Conservation (phyloP, 2,329 filamentous ascomycete genomes). For the Penicillium sp. region DNA sequence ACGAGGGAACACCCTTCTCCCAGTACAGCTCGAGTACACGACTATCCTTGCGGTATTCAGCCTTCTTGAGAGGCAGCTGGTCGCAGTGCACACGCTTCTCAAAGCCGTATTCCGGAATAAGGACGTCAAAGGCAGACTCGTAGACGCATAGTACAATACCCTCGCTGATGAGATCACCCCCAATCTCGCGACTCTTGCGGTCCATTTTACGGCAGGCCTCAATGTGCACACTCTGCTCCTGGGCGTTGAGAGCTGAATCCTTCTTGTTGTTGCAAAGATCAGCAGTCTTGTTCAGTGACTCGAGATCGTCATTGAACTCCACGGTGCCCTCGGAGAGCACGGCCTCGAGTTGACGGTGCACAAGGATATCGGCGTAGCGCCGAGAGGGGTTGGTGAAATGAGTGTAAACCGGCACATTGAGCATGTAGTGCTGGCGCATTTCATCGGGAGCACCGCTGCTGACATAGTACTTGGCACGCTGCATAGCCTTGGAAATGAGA, state of each 20-base stretch:
- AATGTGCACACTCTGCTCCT: conserved; percentile 98
- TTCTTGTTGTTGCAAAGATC: conserved; percentile 99
- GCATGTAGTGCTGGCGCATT: conserved; percentile 80
- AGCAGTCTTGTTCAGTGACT: conserved; percentile 83
- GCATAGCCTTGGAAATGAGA: conserved; percentile 89
- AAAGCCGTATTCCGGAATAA: conserved; percentile 97
- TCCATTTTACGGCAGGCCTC: conserved; percentile 97
- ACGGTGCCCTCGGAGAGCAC: conserved; percentile 76
- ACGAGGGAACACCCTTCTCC: conserved; percentile 98
- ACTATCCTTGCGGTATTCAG: conserved; percentile 97
- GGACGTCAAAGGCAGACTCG: conserved; percentile 95
- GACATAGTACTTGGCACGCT: conserved; percentile 92
- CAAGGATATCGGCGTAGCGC: conserved; percentile 90
- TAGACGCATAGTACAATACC: conserved; percentile 97
- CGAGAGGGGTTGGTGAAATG: conserved; percentile 96
- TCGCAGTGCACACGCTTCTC: conserved; percentile 99
- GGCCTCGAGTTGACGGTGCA: conserved; percentile 90
- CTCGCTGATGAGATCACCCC: conserved; percentile 89
- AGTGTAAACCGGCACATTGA: conserved; percentile 92
- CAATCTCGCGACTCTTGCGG: conserved; percentile 78
- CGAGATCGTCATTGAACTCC: conserved; percentile 85
- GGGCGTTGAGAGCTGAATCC: conserved; percentile 92
- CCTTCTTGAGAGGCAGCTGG: conserved; percentile 94
- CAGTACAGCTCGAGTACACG: conserved; percentile 94
- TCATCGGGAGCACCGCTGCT: conserved; percentile 73